phyloP scores from a whole-genome alignment of 768 basidiomycete species.

The Coprinopsis strossmayeri region DNA sequence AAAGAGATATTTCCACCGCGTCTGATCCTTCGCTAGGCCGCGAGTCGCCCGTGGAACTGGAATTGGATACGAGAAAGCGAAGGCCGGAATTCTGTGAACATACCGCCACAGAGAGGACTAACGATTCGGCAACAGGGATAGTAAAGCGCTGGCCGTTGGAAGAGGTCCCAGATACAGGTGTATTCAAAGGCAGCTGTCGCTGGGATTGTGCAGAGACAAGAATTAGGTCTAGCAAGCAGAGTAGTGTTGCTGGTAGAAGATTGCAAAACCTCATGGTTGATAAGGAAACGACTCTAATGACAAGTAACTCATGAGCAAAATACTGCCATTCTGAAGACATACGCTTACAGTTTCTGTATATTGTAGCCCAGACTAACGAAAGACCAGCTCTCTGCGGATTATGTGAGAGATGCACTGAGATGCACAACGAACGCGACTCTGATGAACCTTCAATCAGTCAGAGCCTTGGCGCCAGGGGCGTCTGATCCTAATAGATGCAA shows the following conservation, averaged over 20 bases:
- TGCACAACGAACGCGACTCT: too few relatives aligned
- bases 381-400: too few relatives aligned
- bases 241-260: neutral
- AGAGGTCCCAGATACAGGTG: slow-evolving; percentile 4
- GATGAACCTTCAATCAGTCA: too few relatives aligned
- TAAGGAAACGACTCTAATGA: too few relatives aligned
- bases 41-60: slow-evolving; percentile 28
- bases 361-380: too few relatives aligned
- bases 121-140: neutral
- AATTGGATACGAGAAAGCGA: slow-evolving; percentile 57
- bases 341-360: too few relatives aligned
- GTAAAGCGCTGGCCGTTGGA: slow-evolving; percentile 3
- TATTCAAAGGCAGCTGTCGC: slow-evolving; percentile 1
- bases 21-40: slow-evolving; percentile 29
- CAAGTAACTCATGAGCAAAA: too few relatives aligned
- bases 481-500: too few relatives aligned
- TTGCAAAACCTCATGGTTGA: neutral
- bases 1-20: slow-evolving; percentile 37
- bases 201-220: slow-evolving; percentile 1
- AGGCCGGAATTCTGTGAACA: slow-evolving; percentile 23
- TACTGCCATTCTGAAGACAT: too few relatives aligned
- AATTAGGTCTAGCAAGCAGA: slow-evolving; percentile 2
- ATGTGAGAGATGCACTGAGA: too few relatives aligned
- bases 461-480: too few relatives aligned
- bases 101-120: slow-evolving; percentile 4